These are phyloP conservation scores for Paracamarosporium sp. DNA, from an alignment of 2,329 filamentous ascomycete species.

Conservation along the genomic window DNA sequence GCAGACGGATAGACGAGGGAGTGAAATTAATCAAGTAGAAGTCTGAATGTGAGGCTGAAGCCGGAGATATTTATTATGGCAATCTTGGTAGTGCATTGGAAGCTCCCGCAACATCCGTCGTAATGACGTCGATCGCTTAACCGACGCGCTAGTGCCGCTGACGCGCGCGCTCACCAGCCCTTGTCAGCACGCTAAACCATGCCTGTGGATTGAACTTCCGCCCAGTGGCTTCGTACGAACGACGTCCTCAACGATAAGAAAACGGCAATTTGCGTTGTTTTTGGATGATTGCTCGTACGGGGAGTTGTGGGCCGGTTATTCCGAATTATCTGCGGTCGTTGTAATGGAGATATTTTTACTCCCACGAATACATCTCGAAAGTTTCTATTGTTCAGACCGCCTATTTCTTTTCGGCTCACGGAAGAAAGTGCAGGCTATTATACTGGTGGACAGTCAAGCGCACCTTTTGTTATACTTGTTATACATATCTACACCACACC, in stretches of 20 bases:
- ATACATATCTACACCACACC: neutral
- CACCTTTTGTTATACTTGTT: neutral
- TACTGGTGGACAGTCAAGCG: neutral
- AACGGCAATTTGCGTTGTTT: neutral
- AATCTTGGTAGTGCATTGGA: constrained; percentile 12
- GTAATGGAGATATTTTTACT: too few relatives aligned
- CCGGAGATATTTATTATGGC: constrained; percentile 13
- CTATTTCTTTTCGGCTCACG: neutral
- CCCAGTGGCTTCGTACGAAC: constrained; percentile 1
- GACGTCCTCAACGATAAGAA: neutral
- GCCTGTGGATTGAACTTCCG: neutral
- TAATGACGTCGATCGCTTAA: constrained; percentile 28
- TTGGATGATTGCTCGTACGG: neutral
- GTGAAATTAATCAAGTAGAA: too few relatives aligned
- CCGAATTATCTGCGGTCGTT: too few relatives aligned
- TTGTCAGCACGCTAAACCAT: neutral
- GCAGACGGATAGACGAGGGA: too few relatives aligned
- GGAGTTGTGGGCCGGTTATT: too few relatives aligned
- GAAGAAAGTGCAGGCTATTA: neutral
- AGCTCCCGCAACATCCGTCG: constrained; percentile 21
- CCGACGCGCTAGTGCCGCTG: constrained; percentile 21
- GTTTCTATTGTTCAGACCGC: too few relatives aligned
- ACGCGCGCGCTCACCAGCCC: too few relatives aligned
- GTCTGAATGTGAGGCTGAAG: neutral
- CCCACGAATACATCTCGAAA: too few relatives aligned